These are phyloP conservation scores for Beverwykella pulmonaria DNA, from an alignment of 495 filamentous ascomycete genomes.

Conservation along the genomic window DNA sequence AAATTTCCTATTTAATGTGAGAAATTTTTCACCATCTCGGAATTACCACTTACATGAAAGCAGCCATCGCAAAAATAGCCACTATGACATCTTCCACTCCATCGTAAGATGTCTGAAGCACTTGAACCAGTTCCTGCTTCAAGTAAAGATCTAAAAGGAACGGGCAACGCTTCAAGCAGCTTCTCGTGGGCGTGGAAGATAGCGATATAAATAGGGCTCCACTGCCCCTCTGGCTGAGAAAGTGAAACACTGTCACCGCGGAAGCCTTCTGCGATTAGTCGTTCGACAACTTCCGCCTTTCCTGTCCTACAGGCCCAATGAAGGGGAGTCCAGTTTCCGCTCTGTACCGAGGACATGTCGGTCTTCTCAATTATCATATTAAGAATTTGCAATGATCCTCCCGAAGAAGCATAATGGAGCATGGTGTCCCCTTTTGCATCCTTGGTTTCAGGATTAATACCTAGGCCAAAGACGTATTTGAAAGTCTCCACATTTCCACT, in stretches of 20 bases:
- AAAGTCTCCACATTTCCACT: neutral
- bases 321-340: neutral
- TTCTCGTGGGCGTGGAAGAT: neutral
- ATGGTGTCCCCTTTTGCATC: neutral
- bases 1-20: neutral
- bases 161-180: neutral
- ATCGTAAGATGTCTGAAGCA: neutral
- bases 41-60: neutral
- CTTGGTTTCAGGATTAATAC: neutral
- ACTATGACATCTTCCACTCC: no score
- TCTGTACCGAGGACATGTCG: neutral
- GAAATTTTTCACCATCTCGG: neutral
- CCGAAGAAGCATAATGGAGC: neutral
- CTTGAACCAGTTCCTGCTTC: neutral
- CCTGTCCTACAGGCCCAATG: neutral
- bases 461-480: neutral
- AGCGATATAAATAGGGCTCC: neutral
- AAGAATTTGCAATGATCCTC: neutral
- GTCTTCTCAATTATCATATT: neutral
- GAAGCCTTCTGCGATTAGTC: neutral
- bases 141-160: neutral
- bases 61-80: constrained; percentile 2
- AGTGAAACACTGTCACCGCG: neutral
- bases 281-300: neutral
- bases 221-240: neutral